Evolutionary conservation across 2,329 filamentous ascomycete genomes (phyloP), one percentile per base, ranked within the genome.

Genomic region (Penicillium glabrum): DNA sequence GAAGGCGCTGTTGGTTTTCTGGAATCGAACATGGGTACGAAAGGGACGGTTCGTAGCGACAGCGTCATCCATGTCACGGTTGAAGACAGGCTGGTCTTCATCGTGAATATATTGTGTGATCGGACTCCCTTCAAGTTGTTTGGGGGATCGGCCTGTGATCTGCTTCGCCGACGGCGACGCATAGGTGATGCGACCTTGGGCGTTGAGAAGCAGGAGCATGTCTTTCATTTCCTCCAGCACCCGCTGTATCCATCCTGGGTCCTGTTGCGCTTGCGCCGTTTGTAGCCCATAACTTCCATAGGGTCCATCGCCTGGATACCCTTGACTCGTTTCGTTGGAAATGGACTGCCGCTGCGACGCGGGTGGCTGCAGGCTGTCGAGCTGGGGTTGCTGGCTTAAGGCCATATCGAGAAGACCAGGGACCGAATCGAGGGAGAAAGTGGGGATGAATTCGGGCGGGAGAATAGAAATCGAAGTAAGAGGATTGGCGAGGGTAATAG

Each of bases 161-260:
- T 77, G 70, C 61, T 86, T 85, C 65, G 89, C 85, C 56, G 89
- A 95, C 1, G 90, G 89, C 35, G 92, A 96, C n/a, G 89, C 86
- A 70, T 95, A 96, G 57, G 90, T 84, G 66, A 98, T 88, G 62
- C 89, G 86, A 37, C 92, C 91, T 67, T 95, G 88, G 24, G 90
- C 85, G 46, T 91, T 92, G 51, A 98, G 83, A 57, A 98, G 92
- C 70, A 96, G 88, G 54, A 96, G 77, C 65, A 97, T 86, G 74
- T 97, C 93, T 70, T 89, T 90, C 65, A 98, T 80, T 79, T 96
- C 93, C 73, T 96, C 90, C 24, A 97, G 85, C 13, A 96, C 88
- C 63, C 90, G 89, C 71, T 93, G 90, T 16, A 91, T 89, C 93
- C 93, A 97, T 71, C 95, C 87, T 59, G 83, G 77, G 56, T 86